Percentiles rank a stretch among this genome's conserved stretches.
phyloP scores from a whole-genome alignment of 306 rosid genomes.

The Begonia peltatifolia region DNA sequence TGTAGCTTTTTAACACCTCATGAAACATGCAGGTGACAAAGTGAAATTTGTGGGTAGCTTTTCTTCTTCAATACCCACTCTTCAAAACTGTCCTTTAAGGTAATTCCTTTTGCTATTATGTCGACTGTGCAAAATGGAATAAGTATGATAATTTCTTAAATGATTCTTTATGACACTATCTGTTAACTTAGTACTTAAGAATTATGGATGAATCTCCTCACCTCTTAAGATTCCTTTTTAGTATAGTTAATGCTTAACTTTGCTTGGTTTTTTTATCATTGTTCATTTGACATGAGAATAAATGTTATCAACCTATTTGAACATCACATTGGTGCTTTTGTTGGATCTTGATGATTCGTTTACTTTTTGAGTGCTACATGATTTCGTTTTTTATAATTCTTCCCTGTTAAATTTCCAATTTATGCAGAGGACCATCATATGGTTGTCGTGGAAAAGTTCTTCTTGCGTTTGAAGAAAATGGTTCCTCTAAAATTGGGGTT shows the following conservation, averaged over 20 bases:
- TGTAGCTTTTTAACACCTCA: slow-evolving; percentile 1
- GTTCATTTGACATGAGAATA: too few relatives aligned
- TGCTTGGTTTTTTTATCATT: too few relatives aligned
- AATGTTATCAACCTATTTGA: too few relatives aligned
- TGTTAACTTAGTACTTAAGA: background rate
- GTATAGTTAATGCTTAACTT: too few relatives aligned
- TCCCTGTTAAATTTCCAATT: slow-evolving; percentile 10
- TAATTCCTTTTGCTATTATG: slow-evolving; percentile 13
- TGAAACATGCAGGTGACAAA: slow-evolving; percentile 60
- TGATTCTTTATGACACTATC: background rate
- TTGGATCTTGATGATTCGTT: too few relatives aligned
- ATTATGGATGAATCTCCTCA: too few relatives aligned
- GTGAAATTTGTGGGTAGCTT: slow-evolving; percentile 67
- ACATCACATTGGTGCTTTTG: too few relatives aligned
- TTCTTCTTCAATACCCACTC: slow-evolving; percentile 30
- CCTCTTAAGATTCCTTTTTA: too few relatives aligned
- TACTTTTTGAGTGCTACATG: too few relatives aligned
- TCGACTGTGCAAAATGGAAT: too few relatives aligned
- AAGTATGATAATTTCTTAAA: background rate
- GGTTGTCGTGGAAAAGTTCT: slow-evolving; percentile 80
- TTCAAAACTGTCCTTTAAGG: slow-evolving; percentile 48
- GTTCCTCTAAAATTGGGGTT: slow-evolving; percentile 85
- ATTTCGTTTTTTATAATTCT: slow-evolving; percentile 5
- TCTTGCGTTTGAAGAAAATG: slow-evolving; percentile 84
- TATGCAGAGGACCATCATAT: slow-evolving; percentile 73